Evolutionary conservation across 495 filamentous ascomycete species (phyloP).

Genomic region (Cercophora samala): DNA sequence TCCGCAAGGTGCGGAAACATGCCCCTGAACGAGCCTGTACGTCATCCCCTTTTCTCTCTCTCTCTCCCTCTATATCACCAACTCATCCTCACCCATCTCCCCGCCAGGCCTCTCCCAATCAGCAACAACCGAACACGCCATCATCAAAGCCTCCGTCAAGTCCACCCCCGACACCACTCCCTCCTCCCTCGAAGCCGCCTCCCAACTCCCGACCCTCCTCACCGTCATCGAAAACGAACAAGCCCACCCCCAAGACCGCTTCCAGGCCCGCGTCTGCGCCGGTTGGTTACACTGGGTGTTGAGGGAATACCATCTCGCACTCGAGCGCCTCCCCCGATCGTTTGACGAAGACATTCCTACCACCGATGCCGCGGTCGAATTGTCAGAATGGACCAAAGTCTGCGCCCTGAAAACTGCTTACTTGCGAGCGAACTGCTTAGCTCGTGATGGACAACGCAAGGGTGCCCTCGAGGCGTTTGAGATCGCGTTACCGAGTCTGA

Average conservation of each 20-base stretch:
- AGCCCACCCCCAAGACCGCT: conserved; percentile 61
- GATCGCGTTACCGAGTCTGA: conserved; percentile 59
- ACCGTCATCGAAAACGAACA: conserved; percentile 63
- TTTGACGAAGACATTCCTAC: conserved; percentile 51
- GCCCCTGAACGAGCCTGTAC: conserved; percentile 82
- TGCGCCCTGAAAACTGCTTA: conserved; percentile 76
- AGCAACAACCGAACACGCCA: conserved; percentile 66
- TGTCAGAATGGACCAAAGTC: conserved; percentile 71
- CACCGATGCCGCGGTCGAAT: conserved; percentile 42
- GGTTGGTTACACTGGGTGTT: conserved; percentile 79
- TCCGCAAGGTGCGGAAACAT: conserved; percentile 90
- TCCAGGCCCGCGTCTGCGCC: conserved; percentile 75
- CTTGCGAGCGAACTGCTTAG: conserved; percentile 69
- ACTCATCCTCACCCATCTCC: conserved; percentile 1
- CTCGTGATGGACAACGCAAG: conserved; percentile 46
- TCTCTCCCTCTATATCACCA: not conserved
- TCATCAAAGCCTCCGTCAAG: conserved; percentile 52
- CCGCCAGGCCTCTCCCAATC: conserved; percentile 71
- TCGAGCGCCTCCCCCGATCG: conserved; percentile 59
- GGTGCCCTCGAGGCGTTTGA: conserved; percentile 63
- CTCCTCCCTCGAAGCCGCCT: conserved; percentile 38
- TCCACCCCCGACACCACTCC: conserved; percentile 38
- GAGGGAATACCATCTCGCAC: conserved; percentile 61
- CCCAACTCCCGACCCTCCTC: conserved; percentile 60
- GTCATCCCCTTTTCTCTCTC: conserved; percentile 26